Evolutionary conservation across 371 early-diverging fungal genomes (phyloP).

Genomic region (Gilbertella persicaria): DNA sequence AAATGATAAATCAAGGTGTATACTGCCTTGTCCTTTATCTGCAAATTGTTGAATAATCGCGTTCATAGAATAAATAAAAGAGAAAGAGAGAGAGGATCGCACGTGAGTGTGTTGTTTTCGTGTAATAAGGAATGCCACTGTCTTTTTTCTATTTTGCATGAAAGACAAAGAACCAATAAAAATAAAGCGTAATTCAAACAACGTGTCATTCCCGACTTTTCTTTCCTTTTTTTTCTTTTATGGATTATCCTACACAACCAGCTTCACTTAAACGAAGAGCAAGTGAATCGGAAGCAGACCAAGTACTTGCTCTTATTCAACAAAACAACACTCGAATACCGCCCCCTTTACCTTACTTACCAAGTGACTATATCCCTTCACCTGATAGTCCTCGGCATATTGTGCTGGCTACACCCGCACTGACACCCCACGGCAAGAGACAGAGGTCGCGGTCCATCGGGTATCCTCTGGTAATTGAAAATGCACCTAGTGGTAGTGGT

Average conservation of each 20-base stretch:
- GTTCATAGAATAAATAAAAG: slow-evolving; percentile 6
- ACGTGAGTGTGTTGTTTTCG: no score
- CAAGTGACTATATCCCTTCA: slow-evolving; percentile 42
- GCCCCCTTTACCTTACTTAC: slow-evolving; percentile 47
- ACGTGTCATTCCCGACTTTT: background rate
- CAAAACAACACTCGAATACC: slow-evolving; percentile 34
- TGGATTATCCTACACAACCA: background rate
- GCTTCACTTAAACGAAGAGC: slow-evolving; percentile 23
- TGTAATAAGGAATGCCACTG: no score
- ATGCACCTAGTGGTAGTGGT: background rate
- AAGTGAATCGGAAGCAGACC: slow-evolving; percentile 36
- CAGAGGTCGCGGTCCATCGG: slow-evolving; percentile 33
- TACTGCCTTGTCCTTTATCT: slow-evolving; percentile 44
- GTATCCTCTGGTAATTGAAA: slow-evolving; percentile 20
- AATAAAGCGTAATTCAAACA: background rate
- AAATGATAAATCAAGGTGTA: slow-evolving; percentile 39
- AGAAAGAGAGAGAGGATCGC: slow-evolving; percentile 3
- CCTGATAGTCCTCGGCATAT: slow-evolving; percentile 42
- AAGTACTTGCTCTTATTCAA: slow-evolving; percentile 31
- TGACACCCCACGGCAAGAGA: slow-evolving; percentile 9
- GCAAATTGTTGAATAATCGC: slow-evolving; percentile 4
- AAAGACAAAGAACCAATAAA: background rate
- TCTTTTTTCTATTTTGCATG: background rate
- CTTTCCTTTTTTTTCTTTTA: slow-evolving; percentile 1
- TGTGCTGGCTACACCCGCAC: slow-evolving; percentile 9